phyloP scores from a whole-genome alignment of 148 eudicot species.

The Rhododendron williamsianum region DNA sequence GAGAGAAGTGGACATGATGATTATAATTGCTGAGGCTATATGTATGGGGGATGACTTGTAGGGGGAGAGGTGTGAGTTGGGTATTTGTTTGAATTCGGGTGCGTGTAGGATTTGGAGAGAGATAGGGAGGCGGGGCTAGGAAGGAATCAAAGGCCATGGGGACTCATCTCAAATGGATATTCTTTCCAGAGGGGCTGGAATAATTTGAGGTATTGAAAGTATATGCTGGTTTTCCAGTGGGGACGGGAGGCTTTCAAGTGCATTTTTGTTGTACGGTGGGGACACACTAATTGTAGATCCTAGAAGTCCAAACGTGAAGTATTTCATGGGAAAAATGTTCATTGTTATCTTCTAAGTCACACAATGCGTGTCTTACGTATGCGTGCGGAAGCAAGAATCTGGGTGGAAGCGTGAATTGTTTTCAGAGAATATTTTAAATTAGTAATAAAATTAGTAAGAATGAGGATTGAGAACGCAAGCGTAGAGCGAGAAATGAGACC shows the following conservation, averaged over 20 bases:
- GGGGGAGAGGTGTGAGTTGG: background rate
- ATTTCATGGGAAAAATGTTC: background rate
- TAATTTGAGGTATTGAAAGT: conserved; percentile 3
- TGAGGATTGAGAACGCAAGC: background rate
- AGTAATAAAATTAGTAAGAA: no score
- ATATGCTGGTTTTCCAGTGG: conserved; percentile 8
- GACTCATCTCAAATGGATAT: background rate
- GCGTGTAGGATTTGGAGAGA: background rate
- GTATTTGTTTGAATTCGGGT: background rate
- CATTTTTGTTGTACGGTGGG: background rate
- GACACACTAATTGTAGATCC: background rate
- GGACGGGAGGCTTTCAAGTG: background rate
- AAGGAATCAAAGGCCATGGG: background rate
- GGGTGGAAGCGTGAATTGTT: background rate
- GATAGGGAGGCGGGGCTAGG: background rate
- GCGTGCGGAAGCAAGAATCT: no score
- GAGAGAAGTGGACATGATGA: background rate
- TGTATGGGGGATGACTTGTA: background rate
- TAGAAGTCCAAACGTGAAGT: background rate
- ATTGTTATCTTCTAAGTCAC: no score
- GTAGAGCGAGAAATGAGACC: background rate
- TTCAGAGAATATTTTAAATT: background rate
- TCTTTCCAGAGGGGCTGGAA: background rate
- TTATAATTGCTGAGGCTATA: background rate
- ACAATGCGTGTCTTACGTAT: no score